Evolutionary conservation across 2,329 filamentous ascomycete species (phyloP).

Genomic region (Venturia aucupariae): DNA sequence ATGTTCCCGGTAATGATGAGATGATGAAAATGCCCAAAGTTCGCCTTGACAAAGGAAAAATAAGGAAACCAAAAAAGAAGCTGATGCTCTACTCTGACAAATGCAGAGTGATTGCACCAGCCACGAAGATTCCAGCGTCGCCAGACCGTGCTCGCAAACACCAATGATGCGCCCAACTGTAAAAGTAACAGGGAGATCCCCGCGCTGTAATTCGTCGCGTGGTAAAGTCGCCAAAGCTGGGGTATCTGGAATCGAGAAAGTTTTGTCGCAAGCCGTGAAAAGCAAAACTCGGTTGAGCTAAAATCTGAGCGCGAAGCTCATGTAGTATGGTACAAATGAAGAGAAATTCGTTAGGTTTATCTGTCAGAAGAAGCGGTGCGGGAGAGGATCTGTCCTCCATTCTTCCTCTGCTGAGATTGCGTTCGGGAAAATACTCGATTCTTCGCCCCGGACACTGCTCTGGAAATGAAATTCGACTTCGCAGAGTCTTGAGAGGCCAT

Average conservation of each 20-base stretch:
- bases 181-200: background rate
- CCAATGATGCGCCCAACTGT: background rate
- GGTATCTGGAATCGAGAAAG: constrained; percentile 4
- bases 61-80: background rate
- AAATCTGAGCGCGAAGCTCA: background rate
- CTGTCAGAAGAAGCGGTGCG: constrained; percentile 10
- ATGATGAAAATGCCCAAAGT: background rate
- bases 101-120: background rate
- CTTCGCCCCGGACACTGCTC: constrained; percentile 14
- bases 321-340: background rate
- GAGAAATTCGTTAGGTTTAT: background rate
- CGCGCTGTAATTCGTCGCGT: background rate
- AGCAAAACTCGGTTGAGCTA: background rate
- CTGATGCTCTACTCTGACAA: background rate
- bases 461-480: constrained; percentile 29
- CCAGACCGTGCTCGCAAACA: background rate
- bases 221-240: background rate
- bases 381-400: background rate
- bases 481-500: constrained; percentile 22
- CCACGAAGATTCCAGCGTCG: background rate
- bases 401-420: constrained; percentile 33
- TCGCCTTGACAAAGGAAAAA: background rate
- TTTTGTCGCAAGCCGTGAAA: background rate
- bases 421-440: constrained; percentile 32
- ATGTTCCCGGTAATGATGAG: constrained; percentile 2